These are phyloP conservation scores for Botrytis medusae DNA, from an alignment of 2,329 filamentous ascomycete species.

Conservation along the genomic window DNA sequence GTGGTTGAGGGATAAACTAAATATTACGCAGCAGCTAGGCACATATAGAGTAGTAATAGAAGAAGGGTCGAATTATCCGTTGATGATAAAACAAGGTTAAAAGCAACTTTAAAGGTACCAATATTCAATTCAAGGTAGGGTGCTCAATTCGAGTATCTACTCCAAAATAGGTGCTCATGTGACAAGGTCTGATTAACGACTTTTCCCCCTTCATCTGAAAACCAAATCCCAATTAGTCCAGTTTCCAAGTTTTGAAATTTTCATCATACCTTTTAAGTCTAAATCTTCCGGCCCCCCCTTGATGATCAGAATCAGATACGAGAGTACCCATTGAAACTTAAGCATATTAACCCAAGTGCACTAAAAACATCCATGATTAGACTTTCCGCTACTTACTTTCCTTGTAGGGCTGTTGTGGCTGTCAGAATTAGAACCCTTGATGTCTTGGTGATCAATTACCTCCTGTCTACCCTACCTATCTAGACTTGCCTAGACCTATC, in stretches of 20 bases:
- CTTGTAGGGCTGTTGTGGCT: slow-evolving; percentile 16
- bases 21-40: not conserved
- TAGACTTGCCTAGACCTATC: not conserved
- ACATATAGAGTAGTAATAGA: not conserved
- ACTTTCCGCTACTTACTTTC: not conserved
- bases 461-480: not conserved
- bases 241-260: not conserved
- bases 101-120: not conserved
- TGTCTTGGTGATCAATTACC: not conserved
- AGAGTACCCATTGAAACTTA: not conserved
- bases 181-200: not conserved
- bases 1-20: not conserved
- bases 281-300: not conserved
- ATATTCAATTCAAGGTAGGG: not conserved
- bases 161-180: not conserved
- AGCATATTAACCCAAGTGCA: not conserved
- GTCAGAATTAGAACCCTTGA: slow-evolving; percentile 16
- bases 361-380: not conserved
- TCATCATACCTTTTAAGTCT: slow-evolving; percentile 1
- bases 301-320: not conserved
- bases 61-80: not conserved
- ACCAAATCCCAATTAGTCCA: not conserved
- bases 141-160: not conserved
- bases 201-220: not conserved
- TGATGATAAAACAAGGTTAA: not conserved